phyloP scores from a whole-genome alignment of 192 early-diverging fungal species.

The Coemansia sp. region DNA sequence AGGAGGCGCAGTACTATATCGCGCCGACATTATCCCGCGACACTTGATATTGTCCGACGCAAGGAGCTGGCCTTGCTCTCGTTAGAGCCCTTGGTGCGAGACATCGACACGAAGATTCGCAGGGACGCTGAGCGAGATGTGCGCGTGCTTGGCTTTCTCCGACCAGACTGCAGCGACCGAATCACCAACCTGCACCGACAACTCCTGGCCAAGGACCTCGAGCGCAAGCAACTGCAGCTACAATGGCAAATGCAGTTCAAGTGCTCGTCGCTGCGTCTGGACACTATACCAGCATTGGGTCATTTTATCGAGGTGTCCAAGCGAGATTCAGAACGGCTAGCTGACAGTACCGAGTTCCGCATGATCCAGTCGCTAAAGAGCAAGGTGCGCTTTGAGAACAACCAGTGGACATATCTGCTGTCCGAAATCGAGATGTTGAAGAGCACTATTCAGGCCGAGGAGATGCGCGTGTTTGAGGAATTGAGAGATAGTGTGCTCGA shows the following conservation, averaged over 20 bases:
- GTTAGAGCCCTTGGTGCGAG: slow-evolving; percentile 39
- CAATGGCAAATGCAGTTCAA: slow-evolving; percentile 38
- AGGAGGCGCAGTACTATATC: neutral
- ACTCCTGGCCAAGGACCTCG: slow-evolving; percentile 49
- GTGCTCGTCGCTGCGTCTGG: slow-evolving; percentile 47
- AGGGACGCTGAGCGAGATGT: slow-evolving; percentile 50
- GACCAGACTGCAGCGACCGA: slow-evolving; percentile 44
- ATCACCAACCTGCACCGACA: slow-evolving; percentile 48
- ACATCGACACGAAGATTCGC: slow-evolving; percentile 57
- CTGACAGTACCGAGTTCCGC: slow-evolving; percentile 27
- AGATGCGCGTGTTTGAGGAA: slow-evolving; percentile 61
- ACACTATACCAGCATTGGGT: slow-evolving; percentile 46
- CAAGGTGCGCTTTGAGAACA: slow-evolving; percentile 62
- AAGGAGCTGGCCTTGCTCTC: slow-evolving; percentile 51
- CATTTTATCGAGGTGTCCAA: slow-evolving; percentile 63
- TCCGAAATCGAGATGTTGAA: slow-evolving; percentile 59
- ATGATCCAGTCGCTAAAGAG: slow-evolving; percentile 59
- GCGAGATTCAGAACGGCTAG: slow-evolving; percentile 50
- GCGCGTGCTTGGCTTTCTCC: slow-evolving; percentile 61
- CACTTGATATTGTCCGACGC: slow-evolving; percentile 23
- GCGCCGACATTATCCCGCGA: neutral
- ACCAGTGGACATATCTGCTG: slow-evolving; percentile 64
- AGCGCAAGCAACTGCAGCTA: slow-evolving; percentile 48
- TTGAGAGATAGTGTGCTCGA: slow-evolving; percentile 56
- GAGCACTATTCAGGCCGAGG: slow-evolving; percentile 55